Percentiles rank a stretch among this genome's conserved stretches.
phyloP scores from a whole-genome alignment of 2,329 filamentous ascomycete species.

The Penicillium nordicum region DNA sequence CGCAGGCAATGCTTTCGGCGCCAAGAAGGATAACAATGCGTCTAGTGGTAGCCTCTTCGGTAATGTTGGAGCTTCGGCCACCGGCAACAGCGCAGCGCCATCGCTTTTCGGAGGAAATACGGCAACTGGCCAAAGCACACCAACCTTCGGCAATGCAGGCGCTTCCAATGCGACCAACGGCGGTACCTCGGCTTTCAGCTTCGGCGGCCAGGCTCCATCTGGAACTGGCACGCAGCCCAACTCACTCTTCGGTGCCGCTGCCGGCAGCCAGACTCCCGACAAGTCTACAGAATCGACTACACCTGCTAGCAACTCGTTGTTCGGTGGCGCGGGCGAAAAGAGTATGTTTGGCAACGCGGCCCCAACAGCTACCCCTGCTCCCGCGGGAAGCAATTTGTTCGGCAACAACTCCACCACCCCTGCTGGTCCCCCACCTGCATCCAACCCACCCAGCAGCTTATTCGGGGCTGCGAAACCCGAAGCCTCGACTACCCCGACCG shows the following conservation, averaged over 20 bases:
- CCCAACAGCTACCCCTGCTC: conserved; percentile 37
- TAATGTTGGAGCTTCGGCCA: conserved; percentile 37
- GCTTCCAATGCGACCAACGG: conserved; percentile 20
- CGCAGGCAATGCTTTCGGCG: conserved; percentile 32
- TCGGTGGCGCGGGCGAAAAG: conserved; percentile 31
- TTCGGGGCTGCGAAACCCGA: conserved; percentile 30
- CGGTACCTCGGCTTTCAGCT: conserved; percentile 33
- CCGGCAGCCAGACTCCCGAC: conserved; percentile 34
- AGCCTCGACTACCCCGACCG: conserved; percentile 17
- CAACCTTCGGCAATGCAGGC: conserved; percentile 29
- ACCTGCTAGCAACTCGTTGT: conserved; percentile 33
- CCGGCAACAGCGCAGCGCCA: conserved; percentile 29
- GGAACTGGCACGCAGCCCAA: conserved; percentile 23
- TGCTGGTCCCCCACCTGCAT: conserved; percentile 46
- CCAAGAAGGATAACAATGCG: conserved; percentile 29
- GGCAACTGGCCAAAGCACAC: conserved; percentile 16
- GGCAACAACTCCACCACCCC: conserved; percentile 49
- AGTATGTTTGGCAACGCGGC: conserved; percentile 35
- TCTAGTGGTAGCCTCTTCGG: conserved; percentile 41
- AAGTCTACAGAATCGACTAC: conserved; percentile 35
- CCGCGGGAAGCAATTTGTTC: conserved; percentile 36
- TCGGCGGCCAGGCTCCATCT: conserved; percentile 30
- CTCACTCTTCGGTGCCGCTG: conserved; percentile 29
- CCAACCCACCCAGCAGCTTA: conserved; percentile 24
- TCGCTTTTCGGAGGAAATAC: conserved; percentile 35